Percentiles rank a stretch among this genome's conserved stretches.
Evolutionary conservation across 2,329 filamentous ascomycete species (phyloP).

Genomic region (Microdochium bolleyi): DNA sequence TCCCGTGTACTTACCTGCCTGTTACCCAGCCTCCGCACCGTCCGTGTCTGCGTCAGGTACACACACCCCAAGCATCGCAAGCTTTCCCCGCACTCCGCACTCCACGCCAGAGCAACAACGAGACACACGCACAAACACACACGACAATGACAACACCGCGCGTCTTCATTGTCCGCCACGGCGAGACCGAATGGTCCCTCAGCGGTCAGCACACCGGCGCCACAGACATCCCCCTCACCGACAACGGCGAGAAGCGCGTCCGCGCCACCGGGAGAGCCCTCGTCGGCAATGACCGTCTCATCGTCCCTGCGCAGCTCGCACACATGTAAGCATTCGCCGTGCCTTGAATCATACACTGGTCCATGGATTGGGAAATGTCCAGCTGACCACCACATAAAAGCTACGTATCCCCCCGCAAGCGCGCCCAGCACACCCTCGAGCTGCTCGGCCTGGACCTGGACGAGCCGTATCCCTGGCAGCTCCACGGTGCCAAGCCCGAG

Average conservation of each 20-base stretch:
- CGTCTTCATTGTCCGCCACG: conserved; percentile 79
- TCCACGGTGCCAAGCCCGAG: conserved; percentile 28
- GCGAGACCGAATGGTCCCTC: conserved; percentile 93
- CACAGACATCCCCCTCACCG: conserved; percentile 80
- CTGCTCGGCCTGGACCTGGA: conserved; percentile 67
- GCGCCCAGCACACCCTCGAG: conserved; percentile 85
- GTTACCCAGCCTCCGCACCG: too few relatives aligned
- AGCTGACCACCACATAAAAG: conserved; percentile 23
- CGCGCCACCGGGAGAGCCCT: conserved; percentile 73
- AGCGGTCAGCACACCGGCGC: conserved; percentile 76
- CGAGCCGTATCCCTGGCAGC: conserved; percentile 64
- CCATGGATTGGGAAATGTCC: background rate
- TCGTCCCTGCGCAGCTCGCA: conserved; percentile 71
- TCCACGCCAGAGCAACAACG: too few relatives aligned
- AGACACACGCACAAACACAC: background rate
- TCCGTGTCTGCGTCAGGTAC: too few relatives aligned
- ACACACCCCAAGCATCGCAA: too few relatives aligned
- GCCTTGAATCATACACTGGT: background rate
- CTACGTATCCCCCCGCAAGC: conserved; percentile 79
- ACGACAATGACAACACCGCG: conserved; percentile 48
- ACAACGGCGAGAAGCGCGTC: conserved; percentile 71
- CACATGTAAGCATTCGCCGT: conserved; percentile 58
- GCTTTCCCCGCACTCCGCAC: too few relatives aligned
- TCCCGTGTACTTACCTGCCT: too few relatives aligned
- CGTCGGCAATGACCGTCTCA: conserved; percentile 75